These are phyloP conservation scores for Vitis hybrid DNA, from an alignment of 177 flowering plant genomes.

Conservation along the genomic window DNA sequence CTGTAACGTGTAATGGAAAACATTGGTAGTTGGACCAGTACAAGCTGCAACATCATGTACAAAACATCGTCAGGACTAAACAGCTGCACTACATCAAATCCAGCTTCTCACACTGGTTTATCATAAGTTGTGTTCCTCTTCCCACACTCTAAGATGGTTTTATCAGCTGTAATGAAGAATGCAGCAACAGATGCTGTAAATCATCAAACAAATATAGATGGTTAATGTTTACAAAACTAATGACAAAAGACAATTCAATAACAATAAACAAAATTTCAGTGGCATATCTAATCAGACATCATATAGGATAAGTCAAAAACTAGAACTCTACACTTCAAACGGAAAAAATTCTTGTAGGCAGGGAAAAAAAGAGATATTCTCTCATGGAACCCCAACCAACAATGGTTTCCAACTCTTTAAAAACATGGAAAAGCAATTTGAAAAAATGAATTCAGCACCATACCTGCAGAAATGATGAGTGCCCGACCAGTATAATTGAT, in stretches of 20 bases:
- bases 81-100: background rate
- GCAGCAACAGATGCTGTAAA: constrained; percentile 80
- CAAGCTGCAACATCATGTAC: background rate
- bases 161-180: constrained; percentile 86
- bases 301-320: too few relatives aligned
- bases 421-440: background rate
- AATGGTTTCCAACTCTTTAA: too few relatives aligned
- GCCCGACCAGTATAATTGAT: constrained; percentile 91
- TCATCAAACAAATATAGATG: constrained; percentile 11
- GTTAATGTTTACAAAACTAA: background rate
- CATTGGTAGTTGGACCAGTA: too few relatives aligned
- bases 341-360: too few relatives aligned
- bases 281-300: too few relatives aligned
- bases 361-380: too few relatives aligned
- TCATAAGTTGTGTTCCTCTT: constrained; percentile 54
- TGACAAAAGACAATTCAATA: too few relatives aligned
- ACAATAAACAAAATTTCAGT: too few relatives aligned
- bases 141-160: constrained; percentile 81
- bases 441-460: background rate
- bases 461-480: constrained; percentile 89
- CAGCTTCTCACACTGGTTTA: constrained; percentile 17
- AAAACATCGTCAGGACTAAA: background rate
- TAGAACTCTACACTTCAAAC: too few relatives aligned
- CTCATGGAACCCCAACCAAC: too few relatives aligned
- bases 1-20: too few relatives aligned